Base-by-base conservation (phyloP, 2,329 filamentous ascomycete genomes). In the Tolypocladium nubicola region DNA sequence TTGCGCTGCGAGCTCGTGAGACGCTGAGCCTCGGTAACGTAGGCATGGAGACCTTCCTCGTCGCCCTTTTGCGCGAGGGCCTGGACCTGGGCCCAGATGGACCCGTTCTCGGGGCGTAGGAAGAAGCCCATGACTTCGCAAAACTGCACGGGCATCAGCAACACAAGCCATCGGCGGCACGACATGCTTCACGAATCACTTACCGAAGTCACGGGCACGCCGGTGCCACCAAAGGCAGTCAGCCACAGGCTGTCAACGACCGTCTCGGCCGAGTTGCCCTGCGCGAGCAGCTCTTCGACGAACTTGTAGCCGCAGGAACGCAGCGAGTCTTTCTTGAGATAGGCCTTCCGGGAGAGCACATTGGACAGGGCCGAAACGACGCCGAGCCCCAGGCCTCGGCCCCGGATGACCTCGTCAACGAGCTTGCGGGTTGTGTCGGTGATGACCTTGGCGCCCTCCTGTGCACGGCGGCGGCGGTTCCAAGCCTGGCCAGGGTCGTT, bases 401-500 rank as follows among this genome's bases (percentile, higher is more conserved):
- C 65, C 49, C 57, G 49, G 26, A 59, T 61, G 23, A 70, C 68
- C 55, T 74, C 73, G 16, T 74, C 69, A 1, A 78, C 69, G 6
- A 76, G 66, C 54, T 70, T 71, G 45, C 70, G 66, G 7, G 73
- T 76, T 0, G 73, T 70, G 11, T 74, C 64, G 2, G 69, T 71
- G 1, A 79, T 60, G 7, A 65, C 59, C 50, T 70, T 66, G 4
- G 66, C 70, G 43, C 71, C 70, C 55, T 78, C 73, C 40, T 70
- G 70, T 0, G 76, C 75, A 7, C 69, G 70, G 40, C 72, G 70
- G 6, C 76, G 73, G 2, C 76, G 75, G 53, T 72, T 75, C 71
- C 75, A 79, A 1, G 76, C 71, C 61, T 77, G 71, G 0, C 63
- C 77, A 0, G 76, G 73, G 55, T 79, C 77, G 39, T 72, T 74